A percentile compares a stretch with the other conserved stretches of the same genome.
These are phyloP conservation scores for Phaeosphaeriaceae sp. DNA, from an alignment of 2,329 filamentous ascomycete species.

Conservation along the genomic window DNA sequence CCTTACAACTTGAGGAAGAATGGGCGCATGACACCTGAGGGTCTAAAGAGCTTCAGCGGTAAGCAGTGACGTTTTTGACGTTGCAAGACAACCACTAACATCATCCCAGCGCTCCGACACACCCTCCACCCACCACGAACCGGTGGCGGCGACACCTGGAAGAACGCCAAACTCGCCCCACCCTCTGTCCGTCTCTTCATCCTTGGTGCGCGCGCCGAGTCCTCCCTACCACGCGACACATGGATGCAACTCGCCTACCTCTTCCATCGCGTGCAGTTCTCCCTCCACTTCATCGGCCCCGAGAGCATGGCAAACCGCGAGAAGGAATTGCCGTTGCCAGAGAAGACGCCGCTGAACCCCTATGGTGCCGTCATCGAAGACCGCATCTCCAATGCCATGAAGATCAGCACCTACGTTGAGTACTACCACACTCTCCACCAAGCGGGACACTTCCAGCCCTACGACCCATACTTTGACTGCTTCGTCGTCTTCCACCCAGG, in stretches of 20 bases:
- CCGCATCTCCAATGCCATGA: conserved; percentile 85
- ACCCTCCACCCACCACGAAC: conserved; percentile 86
- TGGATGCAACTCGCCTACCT: conserved; percentile 95
- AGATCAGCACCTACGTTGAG: conserved; percentile 97
- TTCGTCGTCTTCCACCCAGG: conserved; percentile 98
- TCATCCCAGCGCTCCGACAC: conserved; percentile 78
- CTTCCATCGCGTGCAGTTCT: conserved; percentile 90
- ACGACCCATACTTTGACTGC: conserved; percentile 97
- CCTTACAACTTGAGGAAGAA: conserved; percentile 83
- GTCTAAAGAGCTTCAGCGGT: conserved; percentile 93
- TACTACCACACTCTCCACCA: conserved; percentile 98
- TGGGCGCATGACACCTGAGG: conserved; percentile 82
- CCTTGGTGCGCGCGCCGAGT: conserved; percentile 94
- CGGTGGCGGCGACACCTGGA: conserved; percentile 76
- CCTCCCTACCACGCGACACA: conserved; percentile 88
- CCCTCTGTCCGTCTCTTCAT: conserved; percentile 93
- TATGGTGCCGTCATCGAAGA: conserved; percentile 96
- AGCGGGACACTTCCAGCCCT: conserved; percentile 88
- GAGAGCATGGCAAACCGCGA: conserved; percentile 96
- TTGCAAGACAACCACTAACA: conserved; percentile 15
- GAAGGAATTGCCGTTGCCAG: conserved; percentile 87
- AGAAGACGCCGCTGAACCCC: conserved; percentile 84
- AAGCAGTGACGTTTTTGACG: conserved; percentile 47
- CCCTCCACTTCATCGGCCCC: conserved; percentile 92
- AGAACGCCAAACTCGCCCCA: conserved; percentile 81